Evolutionary conservation across 306 rosid species (phyloP).

Genomic region (Dryas octopetala): DNA sequence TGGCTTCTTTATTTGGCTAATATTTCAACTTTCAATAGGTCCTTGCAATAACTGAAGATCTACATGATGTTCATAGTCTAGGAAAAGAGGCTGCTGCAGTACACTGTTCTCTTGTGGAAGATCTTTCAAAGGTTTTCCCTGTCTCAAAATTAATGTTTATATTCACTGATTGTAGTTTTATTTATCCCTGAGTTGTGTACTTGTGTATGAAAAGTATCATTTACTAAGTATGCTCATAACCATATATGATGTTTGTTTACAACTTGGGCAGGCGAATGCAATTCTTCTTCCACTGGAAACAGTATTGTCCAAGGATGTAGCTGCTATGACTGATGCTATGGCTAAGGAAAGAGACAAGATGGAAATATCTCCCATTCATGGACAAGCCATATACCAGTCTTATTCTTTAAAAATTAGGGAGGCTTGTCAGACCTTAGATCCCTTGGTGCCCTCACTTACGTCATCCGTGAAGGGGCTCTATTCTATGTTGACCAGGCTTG

Average conservation of each 20-base stretch:
- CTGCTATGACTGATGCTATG: slow-evolving; percentile 85
- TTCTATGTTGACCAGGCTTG: slow-evolving; percentile 82
- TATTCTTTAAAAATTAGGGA: slow-evolving; percentile 76
- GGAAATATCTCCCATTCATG: slow-evolving; percentile 88
- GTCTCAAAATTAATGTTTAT: slow-evolving; percentile 9
- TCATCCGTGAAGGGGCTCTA: slow-evolving; percentile 80
- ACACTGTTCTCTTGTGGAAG: slow-evolving; percentile 78
- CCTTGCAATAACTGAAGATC: slow-evolving; percentile 88
- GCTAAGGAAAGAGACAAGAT: slow-evolving; percentile 71
- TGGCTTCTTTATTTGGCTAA: neutral
- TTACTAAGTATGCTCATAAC: slow-evolving; percentile 21
- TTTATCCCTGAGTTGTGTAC: neutral
- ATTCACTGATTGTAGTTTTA: neutral
- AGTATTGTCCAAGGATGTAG: slow-evolving; percentile 82
- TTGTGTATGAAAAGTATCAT: neutral
- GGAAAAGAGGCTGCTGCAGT: slow-evolving; percentile 90
- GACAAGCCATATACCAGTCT: slow-evolving; percentile 95
- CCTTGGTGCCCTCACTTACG: slow-evolving; percentile 72
- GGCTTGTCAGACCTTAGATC: slow-evolving; percentile 70
- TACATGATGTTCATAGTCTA: slow-evolving; percentile 82
- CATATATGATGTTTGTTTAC: slow-evolving; percentile 33
- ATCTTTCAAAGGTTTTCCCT: slow-evolving; percentile 70
- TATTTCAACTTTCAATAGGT: slow-evolving; percentile 47
- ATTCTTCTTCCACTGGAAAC: slow-evolving; percentile 91
- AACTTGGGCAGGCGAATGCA: slow-evolving; percentile 65